Evolutionary conservation across 805 yeast genomes (phyloP).

Genomic region (Maudiozyma bulderi): DNA sequence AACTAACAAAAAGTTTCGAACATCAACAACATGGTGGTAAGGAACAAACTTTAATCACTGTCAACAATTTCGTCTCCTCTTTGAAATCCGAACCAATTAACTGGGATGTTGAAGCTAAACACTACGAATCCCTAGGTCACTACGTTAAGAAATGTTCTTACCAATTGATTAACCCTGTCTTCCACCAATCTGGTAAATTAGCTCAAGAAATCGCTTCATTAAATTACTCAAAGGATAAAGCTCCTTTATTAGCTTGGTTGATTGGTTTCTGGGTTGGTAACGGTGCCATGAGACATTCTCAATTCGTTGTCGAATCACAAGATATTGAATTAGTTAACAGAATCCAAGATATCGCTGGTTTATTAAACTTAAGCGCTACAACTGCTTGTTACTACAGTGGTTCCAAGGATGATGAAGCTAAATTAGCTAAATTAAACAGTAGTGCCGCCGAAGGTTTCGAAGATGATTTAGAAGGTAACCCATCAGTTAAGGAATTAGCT

Average conservation of each 20-base stretch:
- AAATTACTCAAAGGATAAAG: constrained; percentile 13
- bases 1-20: constrained; percentile 2
- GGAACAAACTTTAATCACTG: constrained; percentile 11
- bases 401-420: not conserved
- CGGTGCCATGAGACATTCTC: constrained; percentile 14
- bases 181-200: constrained; percentile 23
- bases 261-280: constrained; percentile 33
- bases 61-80: constrained; percentile 16
- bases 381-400: not conserved
- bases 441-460: constrained; percentile 2
- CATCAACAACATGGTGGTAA: constrained; percentile 16
- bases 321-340: constrained; percentile 15
- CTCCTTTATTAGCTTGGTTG: constrained; percentile 25
- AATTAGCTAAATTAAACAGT: not conserved
- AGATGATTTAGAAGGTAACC: constrained; percentile 1
- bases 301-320: constrained; percentile 17
- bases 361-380: constrained; percentile 1
- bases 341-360: constrained; percentile 10
- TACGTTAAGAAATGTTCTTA: constrained; percentile 26
- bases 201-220: constrained; percentile 1
- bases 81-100: constrained; percentile 19
- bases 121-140: constrained; percentile 20
- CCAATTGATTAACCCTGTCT: constrained; percentile 32
- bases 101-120: constrained; percentile 36
- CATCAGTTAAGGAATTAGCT: constrained; percentile 1